phyloP scores from a whole-genome alignment of 345 rosid genomes.

The Lagerstroemia speciosa region DNA sequence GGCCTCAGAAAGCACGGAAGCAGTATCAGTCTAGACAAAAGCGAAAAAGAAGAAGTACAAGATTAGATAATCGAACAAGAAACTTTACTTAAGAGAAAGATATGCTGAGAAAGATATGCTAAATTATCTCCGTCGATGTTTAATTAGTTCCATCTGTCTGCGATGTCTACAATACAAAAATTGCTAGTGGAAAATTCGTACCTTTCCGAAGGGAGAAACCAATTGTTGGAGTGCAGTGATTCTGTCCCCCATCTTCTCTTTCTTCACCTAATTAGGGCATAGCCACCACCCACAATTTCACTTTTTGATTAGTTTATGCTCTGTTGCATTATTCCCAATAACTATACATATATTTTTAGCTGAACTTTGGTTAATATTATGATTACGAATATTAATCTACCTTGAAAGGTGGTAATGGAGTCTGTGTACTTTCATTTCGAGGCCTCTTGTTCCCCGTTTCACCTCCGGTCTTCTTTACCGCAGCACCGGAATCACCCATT shows the following conservation, averaged over 20 bases:
- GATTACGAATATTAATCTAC: constrained; percentile 20
- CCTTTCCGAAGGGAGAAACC: constrained; percentile 99
- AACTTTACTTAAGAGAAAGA: no score
- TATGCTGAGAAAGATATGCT: no score
- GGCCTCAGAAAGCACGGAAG: constrained; percentile 98
- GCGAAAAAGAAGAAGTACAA: no score
- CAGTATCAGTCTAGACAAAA: constrained; percentile 79
- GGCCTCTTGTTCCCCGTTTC: constrained; percentile 58
- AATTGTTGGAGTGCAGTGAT: constrained; percentile 99
- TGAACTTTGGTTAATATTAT: not conserved
- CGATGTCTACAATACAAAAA: constrained; percentile 4
- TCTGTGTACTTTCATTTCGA: constrained; percentile 54
- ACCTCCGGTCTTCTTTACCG: constrained; percentile 63
- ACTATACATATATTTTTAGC: constrained; percentile 11
- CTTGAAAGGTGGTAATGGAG: constrained; percentile 88
- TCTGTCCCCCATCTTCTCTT: constrained; percentile 99
- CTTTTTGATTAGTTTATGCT: not conserved
- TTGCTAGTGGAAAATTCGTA: constrained; percentile 17
- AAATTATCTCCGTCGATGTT: no score
- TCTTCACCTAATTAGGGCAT: constrained; percentile 58
- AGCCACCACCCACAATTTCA: not conserved
- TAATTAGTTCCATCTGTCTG: not conserved
- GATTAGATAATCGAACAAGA: no score
- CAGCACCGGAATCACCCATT: constrained; percentile 35
- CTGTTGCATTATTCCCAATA: no score